A percentile compares a stretch with the other conserved stretches of the same genome.
These are phyloP conservation scores for Talaromyces amestolkiae DNA, from an alignment of 2,329 filamentous ascomycete species.

Conservation along the genomic window DNA sequence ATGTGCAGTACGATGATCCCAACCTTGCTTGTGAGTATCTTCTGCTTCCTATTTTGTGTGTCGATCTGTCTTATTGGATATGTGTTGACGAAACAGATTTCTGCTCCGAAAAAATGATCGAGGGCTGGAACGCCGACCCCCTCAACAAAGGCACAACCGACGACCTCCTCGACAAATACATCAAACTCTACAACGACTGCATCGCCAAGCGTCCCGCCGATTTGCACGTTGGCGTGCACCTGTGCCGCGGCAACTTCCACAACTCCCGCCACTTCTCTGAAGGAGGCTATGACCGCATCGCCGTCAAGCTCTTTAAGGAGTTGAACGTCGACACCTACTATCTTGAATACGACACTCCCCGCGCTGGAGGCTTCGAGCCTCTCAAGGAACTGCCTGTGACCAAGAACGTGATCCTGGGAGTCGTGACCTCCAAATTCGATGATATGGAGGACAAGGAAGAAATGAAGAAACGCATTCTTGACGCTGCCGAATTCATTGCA, in stretches of 20 bases:
- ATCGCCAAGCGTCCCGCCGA: conserved; percentile 63
- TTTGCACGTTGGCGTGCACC: conserved; percentile 73
- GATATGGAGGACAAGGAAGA: conserved; percentile 63
- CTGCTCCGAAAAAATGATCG: conserved; percentile 68
- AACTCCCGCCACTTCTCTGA: conserved; percentile 65
- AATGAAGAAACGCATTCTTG: conserved; percentile 59
- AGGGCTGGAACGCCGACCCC: conserved; percentile 65
- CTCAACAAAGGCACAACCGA: conserved; percentile 67
- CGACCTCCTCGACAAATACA: conserved; percentile 71
- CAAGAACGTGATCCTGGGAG: conserved; percentile 64
- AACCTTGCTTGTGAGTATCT: conserved; percentile 60
- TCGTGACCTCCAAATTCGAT: conserved; percentile 63
- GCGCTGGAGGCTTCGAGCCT: conserved; percentile 65
- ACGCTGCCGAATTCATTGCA: conserved; percentile 66
- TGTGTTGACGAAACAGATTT: conserved; percentile 55
- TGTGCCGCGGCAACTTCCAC: conserved; percentile 67
- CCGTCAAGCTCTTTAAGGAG: conserved; percentile 63
- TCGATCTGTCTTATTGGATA: background rate
- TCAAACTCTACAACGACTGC: conserved; percentile 72
- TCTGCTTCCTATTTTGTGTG: background rate
- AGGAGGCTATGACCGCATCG: conserved; percentile 66
- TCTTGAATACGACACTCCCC: conserved; percentile 66
- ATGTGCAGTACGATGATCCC: conserved; percentile 68
- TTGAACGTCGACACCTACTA: conserved; percentile 67
- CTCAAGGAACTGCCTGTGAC: conserved; percentile 59